Evolutionary conservation across 345 rosid genomes (phyloP).

Genomic region (Jatropha curcas): DNA sequence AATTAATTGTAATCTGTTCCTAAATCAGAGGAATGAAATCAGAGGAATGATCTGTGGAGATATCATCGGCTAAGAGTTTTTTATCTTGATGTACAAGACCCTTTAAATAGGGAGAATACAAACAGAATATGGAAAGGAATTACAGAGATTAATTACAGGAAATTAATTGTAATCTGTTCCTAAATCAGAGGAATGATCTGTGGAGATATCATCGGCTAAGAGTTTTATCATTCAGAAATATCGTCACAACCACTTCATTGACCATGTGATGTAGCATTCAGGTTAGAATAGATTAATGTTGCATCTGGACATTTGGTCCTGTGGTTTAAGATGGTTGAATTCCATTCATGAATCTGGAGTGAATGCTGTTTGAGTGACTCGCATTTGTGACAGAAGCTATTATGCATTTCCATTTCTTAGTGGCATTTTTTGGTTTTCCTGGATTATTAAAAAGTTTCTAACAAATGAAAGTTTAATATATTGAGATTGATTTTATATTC

Average conservation of each 20-base stretch:
- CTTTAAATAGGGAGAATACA: no score
- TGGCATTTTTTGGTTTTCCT: constrained; percentile 11
- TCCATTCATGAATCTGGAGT: background rate
- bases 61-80: no score
- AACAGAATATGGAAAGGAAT: no score
- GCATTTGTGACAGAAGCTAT: constrained; percentile 1
- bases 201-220: no score
- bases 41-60: no score
- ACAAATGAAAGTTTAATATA: background rate
- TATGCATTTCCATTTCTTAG: constrained; percentile 3
- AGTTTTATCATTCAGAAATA: background rate
- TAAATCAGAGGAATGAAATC: no score
- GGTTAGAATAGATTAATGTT: background rate
- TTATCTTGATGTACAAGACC: no score
- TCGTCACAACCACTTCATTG: background rate
- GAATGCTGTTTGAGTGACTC: constrained; percentile 3
- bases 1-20: no score
- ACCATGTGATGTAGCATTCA: background rate
- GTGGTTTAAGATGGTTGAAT: no score
- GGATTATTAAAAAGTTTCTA: constrained; percentile 3
- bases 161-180: no score
- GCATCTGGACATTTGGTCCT: background rate
- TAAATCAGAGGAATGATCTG: no score
- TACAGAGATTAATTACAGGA: no score
- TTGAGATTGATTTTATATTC: background rate